Evolutionary conservation across 805 yeast genomes (phyloP).

Genomic region (Monosporozyma yasuniensis): DNA sequence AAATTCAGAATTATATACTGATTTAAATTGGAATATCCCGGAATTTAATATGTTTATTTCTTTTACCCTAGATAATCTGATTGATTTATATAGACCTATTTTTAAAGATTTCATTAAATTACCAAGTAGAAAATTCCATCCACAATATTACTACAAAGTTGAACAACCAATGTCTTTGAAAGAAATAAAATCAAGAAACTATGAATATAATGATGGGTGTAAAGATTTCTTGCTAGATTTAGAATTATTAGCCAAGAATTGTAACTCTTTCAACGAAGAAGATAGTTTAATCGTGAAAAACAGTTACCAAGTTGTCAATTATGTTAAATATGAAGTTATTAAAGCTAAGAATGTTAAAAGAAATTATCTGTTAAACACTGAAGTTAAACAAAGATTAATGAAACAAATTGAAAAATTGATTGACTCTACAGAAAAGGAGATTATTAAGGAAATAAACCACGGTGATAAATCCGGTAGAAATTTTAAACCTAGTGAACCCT

Average conservation of each 20-base stretch:
- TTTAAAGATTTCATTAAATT: conserved; percentile 53
- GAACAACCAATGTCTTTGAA: conserved; percentile 58
- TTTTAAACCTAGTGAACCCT: conserved; percentile 51
- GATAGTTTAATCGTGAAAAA: conserved; percentile 58
- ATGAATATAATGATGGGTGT: conserved; percentile 23
- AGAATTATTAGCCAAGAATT: conserved; percentile 59
- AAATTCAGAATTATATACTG: conserved; percentile 23
- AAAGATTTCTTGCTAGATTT: conserved; percentile 50
- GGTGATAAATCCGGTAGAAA: conserved; percentile 10
- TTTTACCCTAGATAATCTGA: conserved; percentile 24
- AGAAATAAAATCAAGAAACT: conserved; percentile 44
- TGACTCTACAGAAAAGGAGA: conserved; percentile 23
- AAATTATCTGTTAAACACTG: conserved; percentile 23
- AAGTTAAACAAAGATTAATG: conserved; percentile 16
- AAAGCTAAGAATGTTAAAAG: conserved; percentile 31
- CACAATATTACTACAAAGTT: conserved; percentile 68
- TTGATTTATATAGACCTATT: conserved; percentile 21
- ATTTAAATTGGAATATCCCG: conserved; percentile 29
- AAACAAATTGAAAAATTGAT: conserved; percentile 20
- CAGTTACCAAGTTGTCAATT: conserved; percentile 47
- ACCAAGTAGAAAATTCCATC: conserved; percentile 66
- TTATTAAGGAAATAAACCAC: conserved; percentile 12
- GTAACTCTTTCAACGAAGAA: conserved; percentile 61
- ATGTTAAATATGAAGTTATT: conserved; percentile 43
- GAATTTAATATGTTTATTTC: conserved; percentile 24